Base-by-base conservation (phyloP, 805 yeast genomes). In the Dipodascopsis uninucleata region DNA sequence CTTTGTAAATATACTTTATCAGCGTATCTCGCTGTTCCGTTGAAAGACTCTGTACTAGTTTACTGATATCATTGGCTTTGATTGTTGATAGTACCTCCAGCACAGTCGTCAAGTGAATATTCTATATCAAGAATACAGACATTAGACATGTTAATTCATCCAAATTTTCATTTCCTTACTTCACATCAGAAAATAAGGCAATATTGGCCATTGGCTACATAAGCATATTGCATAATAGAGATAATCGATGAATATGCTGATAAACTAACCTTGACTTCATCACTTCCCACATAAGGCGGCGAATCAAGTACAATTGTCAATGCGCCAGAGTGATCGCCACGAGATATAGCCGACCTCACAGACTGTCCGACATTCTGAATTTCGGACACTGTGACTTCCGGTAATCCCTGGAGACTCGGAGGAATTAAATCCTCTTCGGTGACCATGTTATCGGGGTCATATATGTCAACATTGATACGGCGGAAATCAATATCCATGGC, bases 401-500 rank as follows among this genome's bases (percentile, higher is more conserved):
- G 65, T 18, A 52, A 34, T 26, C 36, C 39, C 14, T 38, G 44
- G 16, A 49, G 43, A 52, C 75, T 72, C 9, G 82, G 81, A 9
- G 77, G 77, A 17, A 75, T 66, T 58, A 85, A 72, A 40, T 85
- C 90, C 55, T 75, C 78, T 35, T 73, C 72, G 25, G 81, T 72
- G 52, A 85, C 65, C 14, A 69, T 70, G 57, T 75, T 76, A 36
- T 89, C 96, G 3, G 95, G 85, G 61, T 89, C 96, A 55, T 79
- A 80, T 14, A 87, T 85, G 66, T 93, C 97, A 42, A 93, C 81
- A 64, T 93, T 96, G 58, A 90, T 86, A 75, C 93, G 80, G 76
- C 98, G 59, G 54, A 68, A 69, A 52, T 56, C 43, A 28, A 57
- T n/a, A n/a, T n/a, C n/a, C n/a, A n/a, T n/a, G n/a, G n/a, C n/a